These are phyloP conservation scores for Oryza glumipatula DNA, from an alignment of 176 grass and related monocot species.

Conservation along the genomic window DNA sequence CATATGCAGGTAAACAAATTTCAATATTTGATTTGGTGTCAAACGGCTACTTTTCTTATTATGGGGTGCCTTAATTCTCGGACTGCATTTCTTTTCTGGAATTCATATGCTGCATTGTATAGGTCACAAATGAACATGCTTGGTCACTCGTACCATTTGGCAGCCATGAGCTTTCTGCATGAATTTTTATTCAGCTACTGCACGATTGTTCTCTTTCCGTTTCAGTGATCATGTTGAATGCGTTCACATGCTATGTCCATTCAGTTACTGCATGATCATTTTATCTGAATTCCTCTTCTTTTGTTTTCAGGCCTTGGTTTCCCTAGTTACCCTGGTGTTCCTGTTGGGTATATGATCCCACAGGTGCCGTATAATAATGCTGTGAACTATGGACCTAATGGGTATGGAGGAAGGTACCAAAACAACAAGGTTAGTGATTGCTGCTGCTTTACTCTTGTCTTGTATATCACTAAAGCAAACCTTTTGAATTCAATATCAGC, in stretches of 20 bases:
- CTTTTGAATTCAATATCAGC: slow-evolving; percentile 3
- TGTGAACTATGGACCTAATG: slow-evolving; percentile 78
- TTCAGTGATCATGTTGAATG: neutral
- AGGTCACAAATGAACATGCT: neutral
- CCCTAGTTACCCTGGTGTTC: slow-evolving; percentile 67
- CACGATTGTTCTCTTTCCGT: neutral
- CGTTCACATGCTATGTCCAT: neutral
- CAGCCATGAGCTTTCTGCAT: neutral
- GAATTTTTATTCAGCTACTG: neutral
- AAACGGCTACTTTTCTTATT: slow-evolving; percentile 13
- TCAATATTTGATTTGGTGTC: neutral
- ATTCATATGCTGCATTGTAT: neutral
- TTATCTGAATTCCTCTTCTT: slow-evolving; percentile 21
- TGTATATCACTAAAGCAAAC: neutral
- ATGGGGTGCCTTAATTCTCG: neutral
- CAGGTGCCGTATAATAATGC: slow-evolving; percentile 62
- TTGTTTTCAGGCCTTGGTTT: slow-evolving; percentile 55
- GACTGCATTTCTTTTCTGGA: neutral
- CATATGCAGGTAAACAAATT: slow-evolving; percentile 74
- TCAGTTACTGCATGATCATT: neutral
- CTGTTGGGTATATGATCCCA: slow-evolving; percentile 88
- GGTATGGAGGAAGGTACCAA: slow-evolving; percentile 81
- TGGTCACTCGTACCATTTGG: neutral
- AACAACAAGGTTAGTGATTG: slow-evolving; percentile 72
- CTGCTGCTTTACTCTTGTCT: slow-evolving; percentile 1